These are phyloP conservation scores for Penicillium verhagenii DNA, from an alignment of 495 filamentous ascomycete genomes.

Conservation along the genomic window DNA sequence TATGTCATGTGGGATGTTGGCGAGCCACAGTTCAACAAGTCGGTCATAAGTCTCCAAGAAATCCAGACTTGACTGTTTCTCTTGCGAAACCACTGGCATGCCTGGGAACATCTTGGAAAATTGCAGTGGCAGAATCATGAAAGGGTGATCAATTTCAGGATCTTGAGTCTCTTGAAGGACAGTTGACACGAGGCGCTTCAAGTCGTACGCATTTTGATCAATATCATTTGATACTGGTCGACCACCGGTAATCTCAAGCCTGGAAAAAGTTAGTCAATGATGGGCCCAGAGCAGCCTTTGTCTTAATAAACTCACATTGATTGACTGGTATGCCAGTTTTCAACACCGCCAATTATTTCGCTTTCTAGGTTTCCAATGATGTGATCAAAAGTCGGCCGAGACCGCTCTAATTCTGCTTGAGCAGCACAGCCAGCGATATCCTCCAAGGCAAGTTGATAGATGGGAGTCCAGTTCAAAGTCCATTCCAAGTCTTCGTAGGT, in stretches of 20 bases:
- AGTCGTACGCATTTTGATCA: slow-evolving; percentile 31
- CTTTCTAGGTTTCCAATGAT: slow-evolving; percentile 16
- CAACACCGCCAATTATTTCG: background rate
- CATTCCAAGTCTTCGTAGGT: slow-evolving; percentile 9
- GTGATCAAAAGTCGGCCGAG: slow-evolving; percentile 15
- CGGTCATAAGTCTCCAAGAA: slow-evolving; percentile 37
- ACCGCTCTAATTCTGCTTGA: background rate
- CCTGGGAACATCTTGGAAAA: slow-evolving; percentile 10
- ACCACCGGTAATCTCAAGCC: slow-evolving; percentile 30
- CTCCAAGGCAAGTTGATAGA: slow-evolving; percentile 30
- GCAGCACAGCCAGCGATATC: background rate
- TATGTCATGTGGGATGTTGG: slow-evolving; percentile 30
- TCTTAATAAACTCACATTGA: slow-evolving; percentile 18
- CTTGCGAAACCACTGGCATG: slow-evolving; percentile 2
- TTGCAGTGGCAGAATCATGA: slow-evolving; percentile 21
- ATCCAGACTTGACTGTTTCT: slow-evolving; percentile 11
- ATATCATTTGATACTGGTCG: slow-evolving; percentile 32
- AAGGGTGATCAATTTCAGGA: slow-evolving; percentile 1
- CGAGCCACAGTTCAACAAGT: slow-evolving; percentile 42
- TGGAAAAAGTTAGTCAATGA: slow-evolving; percentile 1
- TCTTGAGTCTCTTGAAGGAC: slow-evolving; percentile 6
- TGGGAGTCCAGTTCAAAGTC: slow-evolving; percentile 32
- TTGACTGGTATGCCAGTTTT: slow-evolving; percentile 8
- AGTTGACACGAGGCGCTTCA: slow-evolving; percentile 24
- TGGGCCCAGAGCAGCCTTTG: too few species aligned